Conservation (phyloP, 148 eudicot genomes). For the Fagopyrum tataricum region DNA sequence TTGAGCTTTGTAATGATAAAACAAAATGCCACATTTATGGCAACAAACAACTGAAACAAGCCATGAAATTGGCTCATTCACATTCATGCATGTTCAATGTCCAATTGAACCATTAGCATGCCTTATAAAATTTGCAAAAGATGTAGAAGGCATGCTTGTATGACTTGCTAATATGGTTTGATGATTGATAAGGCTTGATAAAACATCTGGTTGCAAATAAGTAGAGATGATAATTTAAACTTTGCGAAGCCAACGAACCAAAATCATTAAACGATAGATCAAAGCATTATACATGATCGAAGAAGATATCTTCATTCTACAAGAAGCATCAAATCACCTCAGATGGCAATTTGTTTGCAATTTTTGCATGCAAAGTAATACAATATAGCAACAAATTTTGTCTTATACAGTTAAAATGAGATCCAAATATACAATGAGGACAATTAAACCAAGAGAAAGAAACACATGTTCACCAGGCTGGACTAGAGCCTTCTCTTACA, state of each 20-base stretch:
- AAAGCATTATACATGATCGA: background rate
- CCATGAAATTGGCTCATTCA: too few species aligned
- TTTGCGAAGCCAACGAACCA: background rate
- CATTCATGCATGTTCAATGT: background rate
- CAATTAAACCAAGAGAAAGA: background rate
- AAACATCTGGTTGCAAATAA: too few species aligned
- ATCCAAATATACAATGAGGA: background rate
- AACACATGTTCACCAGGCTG: conserved; percentile 50
- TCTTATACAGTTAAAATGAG: background rate
- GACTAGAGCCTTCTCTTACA: conserved; percentile 62
- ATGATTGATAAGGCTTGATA: too few species aligned
- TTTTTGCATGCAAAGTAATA: background rate
- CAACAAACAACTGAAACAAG: too few species aligned
- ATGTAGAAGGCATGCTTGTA: background rate
- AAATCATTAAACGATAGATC: background rate
- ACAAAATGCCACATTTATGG: too few species aligned
- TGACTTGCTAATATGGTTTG: too few species aligned
- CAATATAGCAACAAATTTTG: background rate
- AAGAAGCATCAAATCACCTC: background rate
- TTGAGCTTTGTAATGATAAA: too few species aligned
- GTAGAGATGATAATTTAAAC: background rate
- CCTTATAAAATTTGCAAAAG: background rate
- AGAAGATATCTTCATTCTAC: background rate
- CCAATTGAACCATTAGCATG: background rate
- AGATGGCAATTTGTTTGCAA: background rate